These are phyloP conservation scores for Xerocomus minutiporus DNA, from an alignment of 1,284 basidiomycete species.

Conservation along the genomic window DNA sequence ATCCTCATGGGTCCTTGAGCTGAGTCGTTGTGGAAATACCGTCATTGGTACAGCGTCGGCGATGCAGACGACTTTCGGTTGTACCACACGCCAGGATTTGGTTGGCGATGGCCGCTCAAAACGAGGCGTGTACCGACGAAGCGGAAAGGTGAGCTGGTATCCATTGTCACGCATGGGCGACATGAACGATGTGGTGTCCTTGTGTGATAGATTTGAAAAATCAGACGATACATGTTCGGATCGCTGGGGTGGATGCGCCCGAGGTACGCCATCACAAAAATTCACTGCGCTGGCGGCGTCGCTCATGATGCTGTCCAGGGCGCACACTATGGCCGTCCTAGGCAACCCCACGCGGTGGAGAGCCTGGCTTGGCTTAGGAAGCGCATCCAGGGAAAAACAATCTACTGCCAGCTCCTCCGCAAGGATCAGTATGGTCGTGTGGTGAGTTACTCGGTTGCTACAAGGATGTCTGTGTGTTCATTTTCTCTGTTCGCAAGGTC, in stretches of 20 bases:
- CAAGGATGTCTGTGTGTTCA: background rate
- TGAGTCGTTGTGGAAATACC: background rate
- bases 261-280: conserved; percentile 49
- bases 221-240: conserved; percentile 77
- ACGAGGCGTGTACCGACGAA: conserved; percentile 57
- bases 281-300: background rate
- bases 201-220: conserved; percentile 56
- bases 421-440: conserved; percentile 82
- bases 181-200: background rate
- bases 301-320: conserved; percentile 38
- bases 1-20: background rate
- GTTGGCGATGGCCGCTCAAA: conserved; percentile 70
- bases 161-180: background rate
- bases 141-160: conserved; percentile 49
- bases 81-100: conserved; percentile 78
- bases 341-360: conserved; percentile 69
- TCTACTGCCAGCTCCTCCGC: conserved; percentile 67
- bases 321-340: conserved; percentile 74
- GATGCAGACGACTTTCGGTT: conserved; percentile 79
- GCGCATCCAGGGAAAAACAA: conserved; percentile 49
- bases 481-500: conserved; percentile 29
- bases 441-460: conserved; percentile 38
- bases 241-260: conserved; percentile 87
- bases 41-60: conserved; percentile 57
- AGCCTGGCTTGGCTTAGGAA: conserved; percentile 67